Evolutionary conservation across 495 filamentous ascomycete genomes (phyloP).

Genomic region (Annulohypoxylon nitens): DNA sequence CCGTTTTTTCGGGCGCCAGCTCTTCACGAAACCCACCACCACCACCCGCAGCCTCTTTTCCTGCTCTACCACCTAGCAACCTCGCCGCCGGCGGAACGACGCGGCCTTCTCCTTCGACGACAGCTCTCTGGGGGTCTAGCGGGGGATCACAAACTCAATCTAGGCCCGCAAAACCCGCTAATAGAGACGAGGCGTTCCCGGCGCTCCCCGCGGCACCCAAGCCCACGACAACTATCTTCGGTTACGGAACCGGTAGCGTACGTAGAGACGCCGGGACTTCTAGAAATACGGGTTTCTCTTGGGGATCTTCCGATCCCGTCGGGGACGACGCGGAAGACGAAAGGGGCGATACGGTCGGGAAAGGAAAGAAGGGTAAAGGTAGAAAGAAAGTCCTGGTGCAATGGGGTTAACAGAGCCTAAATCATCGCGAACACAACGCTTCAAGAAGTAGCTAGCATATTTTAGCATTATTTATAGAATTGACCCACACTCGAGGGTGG

Average conservation of each 20-base stretch:
- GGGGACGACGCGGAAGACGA: constrained; percentile 51
- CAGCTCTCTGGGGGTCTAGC: constrained; percentile 38
- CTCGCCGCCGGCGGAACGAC: constrained; percentile 18
- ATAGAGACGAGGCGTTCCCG: constrained; percentile 76
- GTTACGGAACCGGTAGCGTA: constrained; percentile 78
- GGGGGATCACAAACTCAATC: constrained; percentile 49
- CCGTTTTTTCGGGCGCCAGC: constrained; percentile 32
- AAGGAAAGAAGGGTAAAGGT: constrained; percentile 78
- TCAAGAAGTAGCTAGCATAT: neutral
- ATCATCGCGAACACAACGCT: neutral
- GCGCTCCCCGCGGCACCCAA: constrained; percentile 83
- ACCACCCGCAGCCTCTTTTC: constrained; percentile 62
- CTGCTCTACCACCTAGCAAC: constrained; percentile 69
- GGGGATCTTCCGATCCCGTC: constrained; percentile 47
- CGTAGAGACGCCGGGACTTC: constrained; percentile 70
- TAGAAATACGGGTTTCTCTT: constrained; percentile 57
- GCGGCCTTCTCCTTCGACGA: constrained; percentile 46
- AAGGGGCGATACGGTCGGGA: constrained; percentile 52
- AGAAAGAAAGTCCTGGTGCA: constrained; percentile 83
- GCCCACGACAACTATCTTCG: constrained; percentile 82
- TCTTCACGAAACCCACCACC: constrained; percentile 59
- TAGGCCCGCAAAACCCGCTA: constrained; percentile 36
- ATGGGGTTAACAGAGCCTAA: constrained; percentile 57
- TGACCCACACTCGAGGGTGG: neutral
- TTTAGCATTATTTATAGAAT: neutral